Base-by-base conservation (phyloP, 2,329 filamentous ascomycete genomes). In the Colletotrichum tamarilloi region DNA sequence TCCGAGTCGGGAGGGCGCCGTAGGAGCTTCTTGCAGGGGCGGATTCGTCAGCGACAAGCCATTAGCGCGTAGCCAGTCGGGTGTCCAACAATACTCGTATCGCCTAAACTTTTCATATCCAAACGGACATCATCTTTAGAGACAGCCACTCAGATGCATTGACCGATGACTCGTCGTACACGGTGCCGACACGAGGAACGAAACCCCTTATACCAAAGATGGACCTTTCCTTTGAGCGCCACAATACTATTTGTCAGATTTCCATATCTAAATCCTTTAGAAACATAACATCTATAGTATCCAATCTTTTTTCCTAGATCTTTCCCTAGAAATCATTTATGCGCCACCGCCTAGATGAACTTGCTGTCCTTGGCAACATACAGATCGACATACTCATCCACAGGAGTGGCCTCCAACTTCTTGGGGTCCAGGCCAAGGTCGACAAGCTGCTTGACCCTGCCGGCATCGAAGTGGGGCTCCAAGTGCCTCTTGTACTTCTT, bases 401-500 rank as follows among this genome's bases (percentile, higher is more conserved):
- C 92, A 67, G 94, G 89, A 87, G 94, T 93, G 79, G 88, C 85
- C 86, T 98, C 94, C 68, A 98, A 86, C 84, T 89, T 91, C 84
- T 92, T 90, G 73, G 88, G 85, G 82, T 98, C 91, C 84, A 92
- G 90, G 78, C 94, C 93, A 65, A 98, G 86, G 77, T 94, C 89
- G 64, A 98, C 89, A 67, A 99, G 89, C 86, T 97, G 88, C 85
- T 96, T 90, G 64, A 98, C 94, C 81, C 92, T 92, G 62, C 89
- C 87, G 81, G 94, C 89, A 74, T 91, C 87, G 84, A 93, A 97
- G 87, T 98, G 96, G 67, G 93, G 94, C 79, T 89, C 90, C 64
- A 98, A 87, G 85, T 99, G 97, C 82, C 94, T 92, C 92, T 95
- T 93, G 88, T 95, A 99, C 89, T 99, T 99, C 84, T 91, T 92